A percentile compares a stretch with the other conserved stretches of the same genome.
phyloP scores from a whole-genome alignment of 441 rosid genomes.

The Sinapis alba region DNA sequence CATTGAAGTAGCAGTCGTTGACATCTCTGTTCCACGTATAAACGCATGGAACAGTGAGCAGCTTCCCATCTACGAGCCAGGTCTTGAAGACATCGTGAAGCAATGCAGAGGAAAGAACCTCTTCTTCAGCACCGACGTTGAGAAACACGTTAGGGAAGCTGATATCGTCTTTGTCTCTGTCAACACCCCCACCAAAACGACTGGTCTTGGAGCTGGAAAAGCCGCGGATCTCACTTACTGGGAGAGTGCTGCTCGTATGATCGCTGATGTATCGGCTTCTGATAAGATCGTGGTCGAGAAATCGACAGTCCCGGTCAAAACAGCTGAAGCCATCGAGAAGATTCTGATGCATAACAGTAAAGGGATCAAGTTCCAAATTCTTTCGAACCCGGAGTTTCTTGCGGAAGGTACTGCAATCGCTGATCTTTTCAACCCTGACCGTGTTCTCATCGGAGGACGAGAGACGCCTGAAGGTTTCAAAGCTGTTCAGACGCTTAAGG shows the following conservation, averaged over 20 bases:
- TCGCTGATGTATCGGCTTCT: neutral
- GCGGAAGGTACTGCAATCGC: neutral
- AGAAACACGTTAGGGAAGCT: conserved; percentile 1
- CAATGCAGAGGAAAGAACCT: conserved; percentile 37
- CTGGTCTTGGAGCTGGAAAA: neutral
- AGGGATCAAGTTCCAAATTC: neutral
- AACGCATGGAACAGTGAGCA: conserved; percentile 42
- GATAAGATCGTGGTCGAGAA: neutral
- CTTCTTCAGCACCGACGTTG: conserved; percentile 28
- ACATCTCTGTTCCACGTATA: conserved; percentile 36
- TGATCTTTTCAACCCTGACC: conserved; percentile 1
- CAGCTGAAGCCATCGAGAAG: neutral
- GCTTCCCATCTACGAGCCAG: conserved; percentile 42
- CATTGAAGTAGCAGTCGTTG: conserved; percentile 36
- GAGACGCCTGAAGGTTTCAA: neutral
- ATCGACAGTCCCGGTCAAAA: neutral
- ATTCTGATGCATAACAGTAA: conserved; percentile 1
- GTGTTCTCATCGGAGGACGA: neutral
- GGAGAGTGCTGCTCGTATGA: conserved; percentile 1
- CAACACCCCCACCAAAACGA: neutral
- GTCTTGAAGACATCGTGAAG: conserved; percentile 38
- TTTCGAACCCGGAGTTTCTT: neutral
- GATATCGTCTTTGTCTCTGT: neutral
- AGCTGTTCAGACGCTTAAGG: conserved; percentile 2
- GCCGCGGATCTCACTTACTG: conserved; percentile 4